Base-by-base conservation (phyloP, 2,329 filamentous ascomycete species). In the Trichoderma aggressivum region DNA sequence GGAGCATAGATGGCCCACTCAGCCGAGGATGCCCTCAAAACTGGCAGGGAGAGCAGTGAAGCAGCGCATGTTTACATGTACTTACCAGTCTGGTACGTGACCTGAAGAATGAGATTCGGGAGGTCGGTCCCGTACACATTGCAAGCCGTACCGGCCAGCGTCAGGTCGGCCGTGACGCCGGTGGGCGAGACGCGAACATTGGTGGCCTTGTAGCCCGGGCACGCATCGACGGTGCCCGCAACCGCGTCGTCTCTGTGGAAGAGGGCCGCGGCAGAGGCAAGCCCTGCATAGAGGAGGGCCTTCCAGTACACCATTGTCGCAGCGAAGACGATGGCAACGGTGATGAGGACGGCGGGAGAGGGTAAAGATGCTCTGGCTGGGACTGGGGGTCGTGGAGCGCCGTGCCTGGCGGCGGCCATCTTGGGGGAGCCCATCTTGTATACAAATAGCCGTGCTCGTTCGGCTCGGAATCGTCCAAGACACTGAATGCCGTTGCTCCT, bases 111-210 rank as follows among this genome's bases (percentile, higher is more conserved):
- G 62, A 97, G 82, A 5, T 86, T 82, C 28, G 90, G 85, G 32
- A 97, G 83, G 77, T 97, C 94, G 8, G 86, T 91, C 0, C 94
- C 93, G 74, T 95, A 97, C 26, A 89, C 87, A 79, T 95, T 92
- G 83, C 93, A 96, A 7, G 90, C 84, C 11, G 84, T 76, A 0
- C 92, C 93, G 8, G 91, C 91, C 12, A 97, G 86, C 3, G 81
- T 85, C 61, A 97, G 84, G 74, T 91, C 86, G 2, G 93, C 94
- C 1, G 88, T 92, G 67, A 96, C 81, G 10, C 88, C 88, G 63
- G 82, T 83, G 43, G 79, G 77, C 0, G 82, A 87, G 64, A 84
- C 80, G 65, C 83, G 79, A 16, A 93, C 84, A 77, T 91, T 88
- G 21, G 85, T 86, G 2, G 90, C 91, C 32, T 78, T 84, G 81